Conservation (phyloP, 495 filamentous ascomycete genomes). For the Aspergillus bridgeri region DNA sequence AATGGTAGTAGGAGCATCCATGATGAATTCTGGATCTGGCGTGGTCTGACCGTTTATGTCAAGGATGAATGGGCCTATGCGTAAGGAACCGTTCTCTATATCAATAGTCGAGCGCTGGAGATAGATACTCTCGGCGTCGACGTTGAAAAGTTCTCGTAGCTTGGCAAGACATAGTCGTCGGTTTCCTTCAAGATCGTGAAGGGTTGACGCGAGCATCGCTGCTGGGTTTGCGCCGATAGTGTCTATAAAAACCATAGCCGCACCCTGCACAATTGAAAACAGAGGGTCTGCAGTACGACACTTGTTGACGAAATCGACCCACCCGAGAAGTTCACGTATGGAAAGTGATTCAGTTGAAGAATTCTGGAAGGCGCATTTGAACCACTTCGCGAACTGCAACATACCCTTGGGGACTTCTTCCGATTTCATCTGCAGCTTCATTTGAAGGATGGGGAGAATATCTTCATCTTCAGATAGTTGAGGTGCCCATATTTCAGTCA, state of each 20-base stretch:
- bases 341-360: constrained; percentile 72
- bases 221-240: constrained; percentile 92
- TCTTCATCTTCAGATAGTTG: constrained; percentile 75
- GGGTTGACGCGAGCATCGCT: constrained; percentile 66
- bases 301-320: constrained; percentile 89
- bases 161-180: constrained; percentile 68
- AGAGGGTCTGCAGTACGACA: constrained; percentile 45
- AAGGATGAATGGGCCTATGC: constrained; percentile 72
- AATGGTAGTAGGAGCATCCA: constrained; percentile 85
- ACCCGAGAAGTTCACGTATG: constrained; percentile 83
- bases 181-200: constrained; percentile 56
- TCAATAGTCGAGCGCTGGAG: constrained; percentile 46
- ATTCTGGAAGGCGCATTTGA: constrained; percentile 71
- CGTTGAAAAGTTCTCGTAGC: constrained; percentile 61
- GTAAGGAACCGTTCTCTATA: constrained; percentile 47
- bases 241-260: constrained; percentile 94
- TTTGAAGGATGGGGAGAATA: constrained; percentile 77
- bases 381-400: constrained; percentile 89
- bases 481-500: constrained; percentile 98
- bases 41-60: constrained; percentile 42
- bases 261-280: constrained; percentile 74
- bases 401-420: constrained; percentile 50
- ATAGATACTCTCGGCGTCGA: constrained; percentile 64
- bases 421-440: constrained; percentile 62
- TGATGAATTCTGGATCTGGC: constrained; percentile 63